phyloP scores from a whole-genome alignment of 2,329 filamentous ascomycete species.

The Tricladium varicosporioides region DNA sequence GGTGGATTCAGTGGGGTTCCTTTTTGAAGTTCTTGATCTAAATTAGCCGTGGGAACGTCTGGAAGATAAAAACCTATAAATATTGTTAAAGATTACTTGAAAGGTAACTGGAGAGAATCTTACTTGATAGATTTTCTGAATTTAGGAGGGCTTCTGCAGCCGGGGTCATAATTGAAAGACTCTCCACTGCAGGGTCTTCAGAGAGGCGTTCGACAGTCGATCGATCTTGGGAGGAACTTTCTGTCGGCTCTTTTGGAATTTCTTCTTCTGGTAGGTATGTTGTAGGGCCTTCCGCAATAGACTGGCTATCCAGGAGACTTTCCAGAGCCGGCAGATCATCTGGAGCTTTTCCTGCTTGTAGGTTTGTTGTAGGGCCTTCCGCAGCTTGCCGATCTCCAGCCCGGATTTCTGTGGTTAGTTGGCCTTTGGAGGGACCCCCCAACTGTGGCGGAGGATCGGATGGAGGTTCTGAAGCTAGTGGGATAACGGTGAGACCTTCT shows the following conservation, averaged over 20 bases:
- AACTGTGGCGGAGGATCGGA: background rate
- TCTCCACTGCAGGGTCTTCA: background rate
- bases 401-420: background rate
- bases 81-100: constrained; percentile 6
- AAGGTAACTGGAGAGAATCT: constrained; percentile 1
- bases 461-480: background rate
- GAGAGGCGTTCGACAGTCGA: background rate
- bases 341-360: background rate
- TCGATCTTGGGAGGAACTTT: constrained; percentile 1
- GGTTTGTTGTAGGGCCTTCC: background rate
- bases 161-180: background rate
- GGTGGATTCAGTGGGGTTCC: constrained; percentile 1
- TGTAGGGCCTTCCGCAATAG: background rate
- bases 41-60: constrained; percentile 6
- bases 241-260: constrained; percentile 1
- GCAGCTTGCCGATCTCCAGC: background rate
- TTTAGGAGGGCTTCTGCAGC: background rate
- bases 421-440: background rate
- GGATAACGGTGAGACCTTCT: background rate
- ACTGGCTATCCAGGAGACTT: background rate
- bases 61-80: no score
- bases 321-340: background rate
- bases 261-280: background rate
- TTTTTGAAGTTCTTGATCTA: constrained; percentile 6
- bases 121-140: background rate